phyloP scores from a whole-genome alignment of 805 yeast species.

The Candida sanyiensis region DNA sequence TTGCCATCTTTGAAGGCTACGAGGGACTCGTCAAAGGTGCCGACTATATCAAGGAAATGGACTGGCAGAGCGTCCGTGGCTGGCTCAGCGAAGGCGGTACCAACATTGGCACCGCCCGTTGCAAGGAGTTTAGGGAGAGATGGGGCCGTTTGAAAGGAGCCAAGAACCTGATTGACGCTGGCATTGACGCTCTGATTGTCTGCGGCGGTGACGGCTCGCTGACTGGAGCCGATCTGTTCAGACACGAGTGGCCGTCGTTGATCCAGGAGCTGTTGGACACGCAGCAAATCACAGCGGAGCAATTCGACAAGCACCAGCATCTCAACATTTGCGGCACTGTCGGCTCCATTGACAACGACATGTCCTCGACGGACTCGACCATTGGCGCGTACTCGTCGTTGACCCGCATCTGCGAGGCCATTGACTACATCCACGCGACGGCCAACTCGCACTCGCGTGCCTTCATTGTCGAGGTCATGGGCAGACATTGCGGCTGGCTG shows the following conservation, averaged over 20 bases:
- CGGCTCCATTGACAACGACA: conserved; percentile 81
- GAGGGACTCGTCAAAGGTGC: conserved; percentile 90
- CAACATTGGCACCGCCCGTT: conserved; percentile 72
- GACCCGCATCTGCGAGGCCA: conserved; percentile 66
- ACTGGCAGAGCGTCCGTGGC: conserved; percentile 70
- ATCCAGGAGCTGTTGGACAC: conserved; percentile 47
- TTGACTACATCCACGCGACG: conserved; percentile 80
- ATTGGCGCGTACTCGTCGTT: conserved; percentile 78
- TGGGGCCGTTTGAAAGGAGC: conserved; percentile 61
- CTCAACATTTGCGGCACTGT: conserved; percentile 70
- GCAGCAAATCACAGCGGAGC: conserved; percentile 40
- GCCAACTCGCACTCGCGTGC: conserved; percentile 82
- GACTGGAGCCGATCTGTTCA: conserved; percentile 75
- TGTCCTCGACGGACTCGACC: conserved; percentile 80
- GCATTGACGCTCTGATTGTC: conserved; percentile 73
- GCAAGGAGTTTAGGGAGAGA: conserved; percentile 60
- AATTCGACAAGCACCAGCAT: conserved; percentile 44
- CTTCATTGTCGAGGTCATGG: conserved; percentile 83
- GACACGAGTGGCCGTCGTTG: conserved; percentile 73
- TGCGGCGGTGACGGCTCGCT: conserved; percentile 84
- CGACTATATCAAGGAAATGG: conserved; percentile 49
- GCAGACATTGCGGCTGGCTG: conserved; percentile 87
- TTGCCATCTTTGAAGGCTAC: conserved; percentile 89
- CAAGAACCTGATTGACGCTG: conserved; percentile 58
- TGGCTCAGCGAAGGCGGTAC: conserved; percentile 73